phyloP scores from a whole-genome alignment of 1,284 basidiomycete species.

The Trametes hirsuta region DNA sequence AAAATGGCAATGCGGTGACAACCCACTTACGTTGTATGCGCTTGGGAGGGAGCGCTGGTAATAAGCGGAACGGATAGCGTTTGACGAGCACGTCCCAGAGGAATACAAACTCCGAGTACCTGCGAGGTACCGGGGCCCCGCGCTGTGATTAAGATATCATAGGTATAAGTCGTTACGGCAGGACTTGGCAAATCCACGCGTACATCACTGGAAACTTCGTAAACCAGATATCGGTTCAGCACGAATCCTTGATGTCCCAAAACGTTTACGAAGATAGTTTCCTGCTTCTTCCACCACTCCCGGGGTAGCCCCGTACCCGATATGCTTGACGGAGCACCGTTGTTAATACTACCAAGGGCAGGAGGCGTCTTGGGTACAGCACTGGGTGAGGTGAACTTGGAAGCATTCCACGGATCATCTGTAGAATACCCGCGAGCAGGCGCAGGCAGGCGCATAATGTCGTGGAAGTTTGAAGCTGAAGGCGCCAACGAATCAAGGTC shows the following conservation, averaged over 20 bases:
- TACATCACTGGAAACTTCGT: slow-evolving; percentile 81
- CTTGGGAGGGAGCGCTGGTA: slow-evolving; percentile 90
- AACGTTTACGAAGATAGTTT: slow-evolving; percentile 69
- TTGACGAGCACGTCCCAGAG: slow-evolving; percentile 82
- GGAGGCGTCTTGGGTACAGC: slow-evolving; percentile 17
- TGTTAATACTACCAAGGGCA: slow-evolving; percentile 37
- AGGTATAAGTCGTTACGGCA: background rate
- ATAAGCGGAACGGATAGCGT: slow-evolving; percentile 89
- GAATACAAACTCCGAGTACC: slow-evolving; percentile 91
- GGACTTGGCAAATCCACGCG: slow-evolving; percentile 31
- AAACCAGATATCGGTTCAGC: slow-evolving; percentile 81
- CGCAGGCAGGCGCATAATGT: slow-evolving; percentile 44
- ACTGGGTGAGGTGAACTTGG: slow-evolving; percentile 24
- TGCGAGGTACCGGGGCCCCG: slow-evolving; percentile 64
- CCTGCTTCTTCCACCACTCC: slow-evolving; percentile 86
- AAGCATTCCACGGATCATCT: slow-evolving; percentile 76
- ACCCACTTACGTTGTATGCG: slow-evolving; percentile 76
- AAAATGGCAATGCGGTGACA: background rate
- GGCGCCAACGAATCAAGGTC: slow-evolving; percentile 62
- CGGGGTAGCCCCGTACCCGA: slow-evolving; percentile 71
- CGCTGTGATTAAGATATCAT: slow-evolving; percentile 41
- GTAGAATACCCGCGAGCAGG: slow-evolving; percentile 50
- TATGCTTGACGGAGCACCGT: slow-evolving; percentile 59
- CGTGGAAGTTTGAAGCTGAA: slow-evolving; percentile 47
- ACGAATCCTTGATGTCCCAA: slow-evolving; percentile 89